phyloP scores from a whole-genome alignment of 495 filamentous ascomycete genomes.

The Podospora tetraspora region DNA sequence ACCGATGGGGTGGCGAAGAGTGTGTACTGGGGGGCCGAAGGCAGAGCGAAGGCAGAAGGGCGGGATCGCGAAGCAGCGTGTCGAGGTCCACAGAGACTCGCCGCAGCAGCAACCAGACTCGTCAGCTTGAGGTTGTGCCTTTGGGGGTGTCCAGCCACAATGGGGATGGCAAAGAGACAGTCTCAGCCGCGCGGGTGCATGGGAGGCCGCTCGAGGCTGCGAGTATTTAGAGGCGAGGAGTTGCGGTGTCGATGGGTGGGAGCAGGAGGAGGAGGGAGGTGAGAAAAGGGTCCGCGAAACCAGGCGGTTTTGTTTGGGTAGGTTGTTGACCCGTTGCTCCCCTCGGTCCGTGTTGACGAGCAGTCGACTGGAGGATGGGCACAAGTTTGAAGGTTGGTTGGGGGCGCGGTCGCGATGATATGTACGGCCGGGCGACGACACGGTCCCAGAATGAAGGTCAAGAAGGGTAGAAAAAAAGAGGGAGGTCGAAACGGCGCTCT shows the following conservation, averaged over 20 bases:
- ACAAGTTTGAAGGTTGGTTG: neutral
- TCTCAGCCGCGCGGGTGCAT: neutral
- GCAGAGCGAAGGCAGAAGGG: slow-evolving; percentile 4
- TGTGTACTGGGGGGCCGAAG: slow-evolving; percentile 1
- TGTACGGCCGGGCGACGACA: neutral
- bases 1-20: slow-evolving; percentile 1
- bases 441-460: neutral
- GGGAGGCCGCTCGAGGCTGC: slow-evolving; percentile 1
- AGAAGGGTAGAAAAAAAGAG: neutral
- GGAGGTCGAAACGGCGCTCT: neutral
- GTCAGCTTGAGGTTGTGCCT: neutral
- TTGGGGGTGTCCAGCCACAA: neutral
- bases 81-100: neutral
- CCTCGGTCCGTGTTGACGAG: neutral
- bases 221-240: neutral
- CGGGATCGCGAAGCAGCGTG: neutral
- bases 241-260: neutral
- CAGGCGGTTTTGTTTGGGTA: neutral
- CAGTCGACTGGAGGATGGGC: neutral
- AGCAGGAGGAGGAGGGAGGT: neutral
- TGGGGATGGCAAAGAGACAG: neutral
- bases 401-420: slow-evolving; percentile 6
- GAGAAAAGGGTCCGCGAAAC: neutral
- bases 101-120: neutral
- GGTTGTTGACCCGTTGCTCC: neutral